These are phyloP conservation scores for Lizonia empirigonia DNA, from an alignment of 2,329 filamentous ascomycete genomes.

Conservation along the genomic window DNA sequence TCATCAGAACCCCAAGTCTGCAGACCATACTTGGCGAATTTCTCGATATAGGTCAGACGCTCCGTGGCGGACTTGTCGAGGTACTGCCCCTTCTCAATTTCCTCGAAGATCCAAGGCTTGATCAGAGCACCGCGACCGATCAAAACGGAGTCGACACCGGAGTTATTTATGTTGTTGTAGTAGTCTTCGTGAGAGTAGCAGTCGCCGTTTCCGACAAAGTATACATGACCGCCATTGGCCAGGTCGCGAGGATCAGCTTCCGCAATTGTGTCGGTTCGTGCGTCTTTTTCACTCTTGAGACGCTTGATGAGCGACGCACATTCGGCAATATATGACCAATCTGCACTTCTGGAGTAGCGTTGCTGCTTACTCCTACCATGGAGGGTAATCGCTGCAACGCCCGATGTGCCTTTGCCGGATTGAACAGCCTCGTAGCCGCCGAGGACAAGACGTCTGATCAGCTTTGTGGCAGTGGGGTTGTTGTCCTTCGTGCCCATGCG, in stretches of 20 bases:
- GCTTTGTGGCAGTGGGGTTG: constrained; percentile 77
- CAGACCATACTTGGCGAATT: constrained; percentile 87
- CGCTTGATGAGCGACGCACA: constrained; percentile 83
- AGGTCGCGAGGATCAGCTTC: constrained; percentile 78
- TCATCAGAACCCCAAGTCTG: constrained; percentile 97
- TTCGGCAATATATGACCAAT: constrained; percentile 94
- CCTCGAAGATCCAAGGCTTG: constrained; percentile 98
- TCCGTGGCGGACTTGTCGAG: constrained; percentile 92
- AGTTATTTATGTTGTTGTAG: constrained; percentile 73
- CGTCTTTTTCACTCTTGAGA: constrained; percentile 72
- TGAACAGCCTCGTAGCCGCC: constrained; percentile 73
- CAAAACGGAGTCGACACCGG: constrained; percentile 92
- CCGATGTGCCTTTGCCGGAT: constrained; percentile 64
- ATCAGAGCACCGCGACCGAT: constrained; percentile 93
- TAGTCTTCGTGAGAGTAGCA: constrained; percentile 94
- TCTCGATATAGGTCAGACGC: constrained; percentile 82
- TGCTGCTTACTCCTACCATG: constrained; percentile 94
- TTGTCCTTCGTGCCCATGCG: constrained; percentile 85
- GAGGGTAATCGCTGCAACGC: constrained; percentile 92
- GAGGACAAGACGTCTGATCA: constrained; percentile 82
- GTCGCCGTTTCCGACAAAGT: constrained; percentile 95
- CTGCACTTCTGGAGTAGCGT: constrained; percentile 87
- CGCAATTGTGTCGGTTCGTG: constrained; percentile 73
- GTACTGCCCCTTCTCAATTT: constrained; percentile 90
- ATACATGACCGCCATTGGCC: constrained; percentile 72